Conservation (phyloP, 2,329 filamentous ascomycete species). For the Albifimbria verrucaria region DNA sequence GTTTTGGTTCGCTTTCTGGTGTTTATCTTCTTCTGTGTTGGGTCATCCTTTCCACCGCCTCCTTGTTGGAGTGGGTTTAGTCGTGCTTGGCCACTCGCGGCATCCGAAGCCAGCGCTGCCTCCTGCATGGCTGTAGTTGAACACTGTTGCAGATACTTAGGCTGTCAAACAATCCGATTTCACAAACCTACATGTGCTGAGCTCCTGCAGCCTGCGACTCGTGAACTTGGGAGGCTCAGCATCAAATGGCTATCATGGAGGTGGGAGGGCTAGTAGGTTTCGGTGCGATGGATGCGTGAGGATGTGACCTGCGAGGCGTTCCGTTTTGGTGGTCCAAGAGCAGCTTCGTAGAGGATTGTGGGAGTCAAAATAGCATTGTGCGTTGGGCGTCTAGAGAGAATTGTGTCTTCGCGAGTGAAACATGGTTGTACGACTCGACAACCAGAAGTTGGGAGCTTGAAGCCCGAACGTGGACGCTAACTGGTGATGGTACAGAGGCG, state of each 20-base stretch:
- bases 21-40: conserved; percentile 43
- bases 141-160: too few relatives aligned
- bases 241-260: too few relatives aligned
- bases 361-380: background rate
- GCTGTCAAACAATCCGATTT: too few relatives aligned
- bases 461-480: background rate
- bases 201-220: too few relatives aligned
- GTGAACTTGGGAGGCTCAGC: too few relatives aligned
- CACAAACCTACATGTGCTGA: too few relatives aligned
- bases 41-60: conserved; percentile 36
- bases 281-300: too few relatives aligned
- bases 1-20: conserved; percentile 80
- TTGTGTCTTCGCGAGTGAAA: conserved; percentile 27
- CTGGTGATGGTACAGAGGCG: too few relatives aligned
- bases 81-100: conserved; percentile 10
- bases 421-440: conserved; percentile 31
- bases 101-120: background rate
- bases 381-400: conserved; percentile 18
- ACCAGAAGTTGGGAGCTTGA: conserved; percentile 10
- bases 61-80: conserved; percentile 28
- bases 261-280: too few relatives aligned
- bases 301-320: too few relatives aligned
- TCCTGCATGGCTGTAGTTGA: background rate
- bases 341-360: too few relatives aligned
- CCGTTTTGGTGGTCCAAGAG: too few relatives aligned